phyloP scores from a whole-genome alignment of 179 eudicot species.

The Spergularia azorica region DNA sequence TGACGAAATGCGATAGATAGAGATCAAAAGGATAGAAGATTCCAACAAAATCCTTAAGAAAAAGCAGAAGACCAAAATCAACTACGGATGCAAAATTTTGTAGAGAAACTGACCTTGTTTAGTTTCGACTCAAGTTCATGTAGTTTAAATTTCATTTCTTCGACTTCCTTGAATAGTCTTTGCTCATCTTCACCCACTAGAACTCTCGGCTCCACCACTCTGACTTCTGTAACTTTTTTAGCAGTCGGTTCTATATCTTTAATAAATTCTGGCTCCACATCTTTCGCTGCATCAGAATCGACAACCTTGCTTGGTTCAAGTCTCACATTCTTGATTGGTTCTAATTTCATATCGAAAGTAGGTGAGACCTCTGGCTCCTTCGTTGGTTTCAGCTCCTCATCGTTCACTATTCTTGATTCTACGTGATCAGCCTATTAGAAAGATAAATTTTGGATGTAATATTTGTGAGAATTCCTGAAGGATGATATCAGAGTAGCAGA shows the following conservation, averaged over 20 bases:
- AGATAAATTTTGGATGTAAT: neutral
- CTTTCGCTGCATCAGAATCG: conserved; percentile 25
- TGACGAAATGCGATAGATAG: neutral
- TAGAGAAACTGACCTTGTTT: conserved; percentile 58
- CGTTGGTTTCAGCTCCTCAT: conserved; percentile 29
- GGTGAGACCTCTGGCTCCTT: conserved; percentile 30
- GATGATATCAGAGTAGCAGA: neutral
- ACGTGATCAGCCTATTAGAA: conserved; percentile 41
- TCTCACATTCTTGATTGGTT: conserved; percentile 27
- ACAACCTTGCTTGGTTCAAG: conserved; percentile 27
- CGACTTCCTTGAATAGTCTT: conserved; percentile 55
- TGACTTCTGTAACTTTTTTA: conserved; percentile 23
- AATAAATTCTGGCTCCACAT: conserved; percentile 20
- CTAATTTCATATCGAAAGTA: conserved; percentile 20
- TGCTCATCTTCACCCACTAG: conserved; percentile 36
- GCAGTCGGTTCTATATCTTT: conserved; percentile 21
- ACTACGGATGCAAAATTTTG: conserved; percentile 3
- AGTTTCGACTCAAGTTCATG: conserved; percentile 60
- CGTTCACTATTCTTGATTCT: conserved; percentile 27
- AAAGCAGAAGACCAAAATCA: conserved; percentile 7
- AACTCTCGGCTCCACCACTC: conserved; percentile 28
- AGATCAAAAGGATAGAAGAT: neutral
- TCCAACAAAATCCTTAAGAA: neutral
- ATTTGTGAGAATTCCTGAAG: neutral
- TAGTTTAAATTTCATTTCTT: conserved; percentile 69